A percentile compares a stretch with the other conserved stretches of the same genome.
Conservation (phyloP, 768 basidiomycete species). For the Boletus barrowsii region DNA sequence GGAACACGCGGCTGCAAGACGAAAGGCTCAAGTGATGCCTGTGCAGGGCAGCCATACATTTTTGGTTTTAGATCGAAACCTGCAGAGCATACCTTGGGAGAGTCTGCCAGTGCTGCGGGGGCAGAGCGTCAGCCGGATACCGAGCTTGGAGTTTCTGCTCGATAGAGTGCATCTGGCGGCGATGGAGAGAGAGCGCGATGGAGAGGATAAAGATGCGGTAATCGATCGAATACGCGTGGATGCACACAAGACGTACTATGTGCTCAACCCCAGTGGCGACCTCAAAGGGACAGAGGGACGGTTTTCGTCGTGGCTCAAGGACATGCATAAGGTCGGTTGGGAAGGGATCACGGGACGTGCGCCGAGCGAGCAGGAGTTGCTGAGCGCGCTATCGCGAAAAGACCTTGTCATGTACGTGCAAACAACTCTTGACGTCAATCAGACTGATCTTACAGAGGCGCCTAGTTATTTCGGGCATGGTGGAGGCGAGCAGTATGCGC, state of each 20-base stretch:
- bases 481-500: conserved; percentile 91
- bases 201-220: conserved; percentile 12
- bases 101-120: conserved; percentile 84
- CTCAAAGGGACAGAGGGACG: conserved; percentile 77
- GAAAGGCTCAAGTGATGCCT: conserved; percentile 29
- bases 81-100: conserved; percentile 94
- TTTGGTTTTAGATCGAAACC: conserved; percentile 83
- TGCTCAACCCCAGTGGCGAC: conserved; percentile 93
- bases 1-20: conserved; percentile 51
- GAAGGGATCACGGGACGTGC: conserved; percentile 70
- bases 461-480: conserved; percentile 95
- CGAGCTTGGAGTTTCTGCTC: conserved; percentile 81
- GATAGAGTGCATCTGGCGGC: conserved; percentile 72
- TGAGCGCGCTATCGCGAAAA: conserved; percentile 62
- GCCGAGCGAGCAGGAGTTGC: conserved; percentile 83
- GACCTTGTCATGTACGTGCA: conserved; percentile 87
- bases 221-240: conserved; percentile 58
- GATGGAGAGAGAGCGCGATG: conserved; percentile 32
- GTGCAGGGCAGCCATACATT: conserved; percentile 71
- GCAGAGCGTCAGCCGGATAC: conserved; percentile 88
- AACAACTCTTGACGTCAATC: not conserved
- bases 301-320: conserved; percentile 74
- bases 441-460: not conserved
- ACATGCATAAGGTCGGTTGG: conserved; percentile 79
- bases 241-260: conserved; percentile 68